Base-by-base conservation (phyloP, 2,329 filamentous ascomycete species). In the Trichoderma polysporum region DNA sequence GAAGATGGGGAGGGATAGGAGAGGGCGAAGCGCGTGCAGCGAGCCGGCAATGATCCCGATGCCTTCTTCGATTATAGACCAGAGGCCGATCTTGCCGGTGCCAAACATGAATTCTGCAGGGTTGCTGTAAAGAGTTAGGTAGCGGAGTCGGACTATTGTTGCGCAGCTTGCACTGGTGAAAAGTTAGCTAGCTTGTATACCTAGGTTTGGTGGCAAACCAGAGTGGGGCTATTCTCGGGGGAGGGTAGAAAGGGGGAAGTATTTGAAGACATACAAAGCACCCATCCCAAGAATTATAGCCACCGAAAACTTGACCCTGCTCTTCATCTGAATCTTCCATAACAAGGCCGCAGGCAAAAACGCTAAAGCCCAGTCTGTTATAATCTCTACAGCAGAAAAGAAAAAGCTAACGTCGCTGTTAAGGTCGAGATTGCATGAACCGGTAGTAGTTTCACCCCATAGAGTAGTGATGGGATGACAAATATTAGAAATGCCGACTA, bases 331-430 rank as follows among this genome's bases (percentile, higher is more conserved):
- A 9, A 63, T 33, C 4, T n/a, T 33, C 49, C 49, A 63, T 25
- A 63, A n/a, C 60, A 63, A 25, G 35, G 49, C 60, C 5, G 45
- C 60, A 15, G 60, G 60, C 49, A 63, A 39, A 33, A 63, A 12
- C 1, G 60, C 60, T 25, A 63, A 22, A 5, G 60, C 45, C 60
- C 60, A 63, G 27, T 63, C 60, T 29, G 60, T 63, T 22, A 45
- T 25, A n/a, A 63, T 63, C 49, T 63, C 60, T 4, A 63, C 19
- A 13, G 60, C 60, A 33, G 60, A 63, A 33, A 63, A 63, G 49
- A 63, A 63, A 35, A 63, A 63, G 35, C 60, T 63, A n/a, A 63
- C 60, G 13, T 63, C 49, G 60, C 60, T 63, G 19, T 63, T 54
- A 12, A 63, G 45, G 8, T 63, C 22, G 13, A 63, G 49, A 41